These are phyloP conservation scores for Bigelowiella natans DNA, from an alignment of 78 protist species.

Conservation along the genomic window DNA sequence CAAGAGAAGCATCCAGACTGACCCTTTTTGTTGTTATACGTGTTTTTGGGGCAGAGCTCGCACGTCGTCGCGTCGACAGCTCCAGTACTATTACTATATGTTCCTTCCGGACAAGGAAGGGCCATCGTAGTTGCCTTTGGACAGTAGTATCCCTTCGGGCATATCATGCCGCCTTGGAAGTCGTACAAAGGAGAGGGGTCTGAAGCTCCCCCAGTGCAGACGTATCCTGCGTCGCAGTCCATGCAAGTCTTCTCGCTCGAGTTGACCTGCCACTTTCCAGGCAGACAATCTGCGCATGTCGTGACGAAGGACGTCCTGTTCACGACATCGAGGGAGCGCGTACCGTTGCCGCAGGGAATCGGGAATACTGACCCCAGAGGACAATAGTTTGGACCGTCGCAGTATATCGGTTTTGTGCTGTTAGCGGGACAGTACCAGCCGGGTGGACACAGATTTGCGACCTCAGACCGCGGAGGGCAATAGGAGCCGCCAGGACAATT, in stretches of 20 bases:
- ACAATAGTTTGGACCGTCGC: no score
- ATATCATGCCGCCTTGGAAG: not conserved
- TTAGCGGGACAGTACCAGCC: constrained; percentile 37
- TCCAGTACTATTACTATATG: not conserved
- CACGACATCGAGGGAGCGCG: not conserved
- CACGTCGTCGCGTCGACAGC: no score
- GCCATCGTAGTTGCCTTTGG: not conserved
- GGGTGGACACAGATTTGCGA: constrained; percentile 21
- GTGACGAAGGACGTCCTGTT: not conserved
- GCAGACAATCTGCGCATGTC: not conserved
- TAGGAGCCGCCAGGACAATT: not conserved
- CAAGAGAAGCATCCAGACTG: not conserved
- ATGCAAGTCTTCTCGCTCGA: not conserved
- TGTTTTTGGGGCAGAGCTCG: not conserved
- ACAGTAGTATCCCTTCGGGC: not conserved
- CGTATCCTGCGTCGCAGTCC: not conserved
- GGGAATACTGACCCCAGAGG: no score
- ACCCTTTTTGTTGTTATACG: not conserved
- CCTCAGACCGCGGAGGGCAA: not conserved
- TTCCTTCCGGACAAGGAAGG: not conserved
- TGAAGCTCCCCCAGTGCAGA: not conserved
- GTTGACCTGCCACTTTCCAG: not conserved
- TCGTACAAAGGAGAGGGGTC: not conserved
- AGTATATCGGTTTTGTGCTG: no score
- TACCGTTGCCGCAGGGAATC: not conserved